phyloP scores from a whole-genome alignment of 2,329 filamentous ascomycete genomes.

The Truncatella angustata region DNA sequence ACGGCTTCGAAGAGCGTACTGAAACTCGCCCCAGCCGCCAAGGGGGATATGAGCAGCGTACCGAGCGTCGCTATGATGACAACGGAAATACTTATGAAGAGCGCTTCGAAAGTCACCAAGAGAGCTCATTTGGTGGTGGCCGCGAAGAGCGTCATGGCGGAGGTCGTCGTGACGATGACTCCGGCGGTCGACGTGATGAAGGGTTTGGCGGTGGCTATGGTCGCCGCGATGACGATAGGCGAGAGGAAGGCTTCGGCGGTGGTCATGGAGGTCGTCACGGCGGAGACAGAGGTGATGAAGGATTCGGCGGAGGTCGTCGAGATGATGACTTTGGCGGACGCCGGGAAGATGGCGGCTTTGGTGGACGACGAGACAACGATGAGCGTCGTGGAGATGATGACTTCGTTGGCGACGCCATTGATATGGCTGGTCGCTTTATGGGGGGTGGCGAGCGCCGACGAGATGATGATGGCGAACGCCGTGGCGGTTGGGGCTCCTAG shows the following conservation, averaged over 20 bases:
- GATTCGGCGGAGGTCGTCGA: conserved; percentile 7
- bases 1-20: conserved; percentile 58
- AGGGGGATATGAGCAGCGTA: conserved; percentile 58
- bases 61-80: conserved; percentile 48
- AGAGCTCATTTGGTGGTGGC: conserved; percentile 22
- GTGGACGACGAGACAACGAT: conserved; percentile 17
- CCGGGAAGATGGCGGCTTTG: conserved; percentile 10
- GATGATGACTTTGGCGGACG: neutral
- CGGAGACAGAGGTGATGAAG: conserved; percentile 6
- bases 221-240: conserved; percentile 15
- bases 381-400: conserved; percentile 14
- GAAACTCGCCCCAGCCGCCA: conserved; percentile 51
- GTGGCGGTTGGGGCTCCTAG: conserved; percentile 22
- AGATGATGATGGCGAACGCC: conserved; percentile 15
- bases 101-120: conserved; percentile 7
- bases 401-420: conserved; percentile 20
- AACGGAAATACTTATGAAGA: conserved; percentile 30
- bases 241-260: neutral
- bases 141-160: conserved; percentile 17
- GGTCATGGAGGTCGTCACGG: conserved; percentile 4
- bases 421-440: conserved; percentile 20
- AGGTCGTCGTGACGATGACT: conserved; percentile 19
- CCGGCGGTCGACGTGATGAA: conserved; percentile 12
- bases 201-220: conserved; percentile 6
- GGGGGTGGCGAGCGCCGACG: conserved; percentile 19